These are phyloP conservation scores for Didymella exigua DNA, from an alignment of 2,329 filamentous ascomycete genomes.

Conservation along the genomic window DNA sequence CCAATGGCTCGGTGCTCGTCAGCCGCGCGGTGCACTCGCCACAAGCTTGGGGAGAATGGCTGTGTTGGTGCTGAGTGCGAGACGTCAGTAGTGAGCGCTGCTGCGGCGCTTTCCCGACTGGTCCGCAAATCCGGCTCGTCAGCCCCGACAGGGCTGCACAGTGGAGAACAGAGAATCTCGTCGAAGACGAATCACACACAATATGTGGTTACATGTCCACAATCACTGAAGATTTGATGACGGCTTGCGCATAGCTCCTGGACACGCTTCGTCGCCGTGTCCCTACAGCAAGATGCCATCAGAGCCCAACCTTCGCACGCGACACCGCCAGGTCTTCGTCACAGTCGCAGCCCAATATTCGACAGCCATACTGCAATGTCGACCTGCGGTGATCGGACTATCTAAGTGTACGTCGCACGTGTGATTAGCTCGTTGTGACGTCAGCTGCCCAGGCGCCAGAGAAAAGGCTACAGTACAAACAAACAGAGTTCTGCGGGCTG, in stretches of 20 bases:
- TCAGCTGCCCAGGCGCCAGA: conserved; percentile 1
- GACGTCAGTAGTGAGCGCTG: conserved; percentile 32
- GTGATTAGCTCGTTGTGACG: conserved; percentile 12
- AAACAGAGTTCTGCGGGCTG: conserved; percentile 1
- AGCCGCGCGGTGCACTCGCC: conserved; percentile 26
- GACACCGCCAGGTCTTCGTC: conserved; percentile 9
- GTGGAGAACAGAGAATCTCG: background rate
- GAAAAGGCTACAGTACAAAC: conserved; percentile 1
- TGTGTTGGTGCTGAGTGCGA: conserved; percentile 22
- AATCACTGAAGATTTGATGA: background rate
- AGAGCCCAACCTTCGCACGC: conserved; percentile 14
- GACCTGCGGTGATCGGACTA: conserved; percentile 1
- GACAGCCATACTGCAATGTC: conserved; percentile 29
- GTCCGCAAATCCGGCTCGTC: conserved; percentile 13
- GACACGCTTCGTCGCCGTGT: background rate
- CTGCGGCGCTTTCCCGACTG: conserved; percentile 32
- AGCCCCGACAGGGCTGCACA: background rate
- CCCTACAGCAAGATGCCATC: background rate
- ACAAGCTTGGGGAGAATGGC: conserved; percentile 25
- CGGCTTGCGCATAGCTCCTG: background rate
- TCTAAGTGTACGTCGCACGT: background rate
- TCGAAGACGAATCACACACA: background rate
- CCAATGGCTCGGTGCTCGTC: conserved; percentile 10
- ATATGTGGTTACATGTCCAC: background rate
- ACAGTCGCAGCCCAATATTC: conserved; percentile 12